phyloP scores from a whole-genome alignment of 768 basidiomycete species.

The Astraeus odoratus region DNA sequence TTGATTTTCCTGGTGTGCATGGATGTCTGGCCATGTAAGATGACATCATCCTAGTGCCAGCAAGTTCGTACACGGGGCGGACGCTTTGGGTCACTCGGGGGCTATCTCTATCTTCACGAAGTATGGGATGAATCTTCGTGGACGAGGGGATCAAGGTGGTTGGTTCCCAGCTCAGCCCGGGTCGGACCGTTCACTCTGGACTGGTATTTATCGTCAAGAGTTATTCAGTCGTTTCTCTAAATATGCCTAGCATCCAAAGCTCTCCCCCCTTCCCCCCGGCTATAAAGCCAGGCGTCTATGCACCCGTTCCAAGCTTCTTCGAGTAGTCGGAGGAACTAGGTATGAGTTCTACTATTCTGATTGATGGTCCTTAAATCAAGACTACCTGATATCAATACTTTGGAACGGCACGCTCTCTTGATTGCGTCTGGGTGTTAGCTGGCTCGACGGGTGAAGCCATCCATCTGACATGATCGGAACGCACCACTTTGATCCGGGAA shows the following conservation, averaged over 20 bases:
- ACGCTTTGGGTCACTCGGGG: no score
- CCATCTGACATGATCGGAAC: constrained; percentile 64
- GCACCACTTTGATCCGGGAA: constrained; percentile 58
- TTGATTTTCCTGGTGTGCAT: no score
- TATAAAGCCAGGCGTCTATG: constrained; percentile 71
- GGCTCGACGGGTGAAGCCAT: constrained; percentile 87
- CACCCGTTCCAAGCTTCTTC: constrained; percentile 86
- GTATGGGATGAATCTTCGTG: no score
- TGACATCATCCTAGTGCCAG: no score
- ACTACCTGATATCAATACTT: constrained; percentile 51
- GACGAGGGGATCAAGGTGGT: no score
- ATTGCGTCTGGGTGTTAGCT: constrained; percentile 63
- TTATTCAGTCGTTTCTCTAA: constrained; percentile 31
- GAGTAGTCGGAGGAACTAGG: constrained; percentile 75
- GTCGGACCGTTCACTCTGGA: constrained; percentile 1
- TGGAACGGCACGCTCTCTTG: constrained; percentile 59
- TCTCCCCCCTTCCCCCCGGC: constrained; percentile 41
- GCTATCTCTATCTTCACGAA: no score
- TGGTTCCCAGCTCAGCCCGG: neutral
- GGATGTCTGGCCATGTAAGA: no score
- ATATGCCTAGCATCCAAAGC: constrained; percentile 15
- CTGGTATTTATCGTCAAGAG: neutral
- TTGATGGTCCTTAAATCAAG: no score
- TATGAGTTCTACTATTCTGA: constrained; percentile 33
- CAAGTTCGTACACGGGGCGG: no score